Base-by-base conservation (phyloP, 129 eudicot genomes). In the Tanacetum coccineum region DNA sequence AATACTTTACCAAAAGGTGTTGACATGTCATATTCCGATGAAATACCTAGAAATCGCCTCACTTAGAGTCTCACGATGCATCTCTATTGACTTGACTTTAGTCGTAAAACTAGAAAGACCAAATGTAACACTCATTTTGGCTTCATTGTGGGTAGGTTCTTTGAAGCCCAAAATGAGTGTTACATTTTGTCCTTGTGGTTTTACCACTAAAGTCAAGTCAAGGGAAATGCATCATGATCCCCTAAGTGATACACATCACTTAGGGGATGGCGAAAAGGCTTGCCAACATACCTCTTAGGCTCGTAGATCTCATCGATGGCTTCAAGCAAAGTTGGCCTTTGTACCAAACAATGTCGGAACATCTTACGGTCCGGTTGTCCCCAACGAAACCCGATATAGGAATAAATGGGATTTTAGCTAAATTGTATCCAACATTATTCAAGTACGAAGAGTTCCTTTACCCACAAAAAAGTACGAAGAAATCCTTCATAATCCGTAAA, bases 151-250 rank as follows among this genome's bases (percentile, higher is more conserved):
- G n/a, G n/a, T n/a, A n/a, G n/a, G n/a, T n/a, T n/a, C n/a, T n/a
- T n/a, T n/a, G n/a, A n/a, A n/a, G n/a, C n/a, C n/a, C n/a, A 57
- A 65, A 56, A 57, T 70, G 74, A 65, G 58, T 61, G 80, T 76
- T 3, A 76, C 78, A 1, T 73, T 73, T 0, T 71, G 78, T 4
- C 78, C 71, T 39, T 21, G 71, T 44, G 78, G 78, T 19, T 44
- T 73, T 64, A 73, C 78, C 9, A 73, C 78, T 64, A 71, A 73
- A 64, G 78, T 73, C 32, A 73, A 73, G 57, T 73, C 71, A 0
- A 71, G 64, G 3, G 78, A 73, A 26, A 73, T 73, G 78, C 78
- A 74, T 17, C 78, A 57, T 0, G 73, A 66, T 5, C 67, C 78
- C 1, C 52, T 66, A 1, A 2, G 56, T 70, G 57, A 65, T 70